Base-by-base conservation (phyloP, 176 grass and related monocot species). In the Carex myosuroides region DNA sequence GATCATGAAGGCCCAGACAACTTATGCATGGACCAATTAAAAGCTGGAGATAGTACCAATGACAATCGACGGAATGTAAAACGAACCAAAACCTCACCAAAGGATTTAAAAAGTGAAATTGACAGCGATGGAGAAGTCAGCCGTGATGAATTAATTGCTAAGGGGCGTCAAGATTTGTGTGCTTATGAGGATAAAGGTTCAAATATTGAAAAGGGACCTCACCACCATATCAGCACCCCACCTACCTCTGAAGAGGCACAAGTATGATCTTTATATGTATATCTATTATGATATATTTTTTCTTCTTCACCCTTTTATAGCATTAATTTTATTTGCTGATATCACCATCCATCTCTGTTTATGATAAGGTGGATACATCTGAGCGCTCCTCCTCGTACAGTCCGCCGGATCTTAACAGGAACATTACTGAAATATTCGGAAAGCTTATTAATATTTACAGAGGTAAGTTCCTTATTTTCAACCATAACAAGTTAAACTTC, bases 391-490 rank as follows among this genome's bases (percentile, higher is more conserved):
- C 75, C 44, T 86, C 67, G 13, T 95, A 98, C 76, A 85, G 84
- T 78, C 92, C 95, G 48, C 89, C 95, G 35, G 89, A 95, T 61
- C 52, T 95, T 35, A 98, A 98, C 80, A 93, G 63, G 76, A 95
- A 93, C 75, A 93, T 98, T 13, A 95, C 92, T 61, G 83, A 92
- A 60, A 98, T 95, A 85, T 98, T 98, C 12, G 92, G 92, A 70
- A 98, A 91, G 81, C 92, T 98, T 67, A 89, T 98, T 58, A 84
- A 95, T 84, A 95, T 95, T 67, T 95, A 98, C 78, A 91, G 92
- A 90, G 92, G 92, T 95, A 79, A 79, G 75, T 81, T 61, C 26
- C 60, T 21, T 44, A 84, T 32, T 77, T 16, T 55, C 22, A 11
- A n/a, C 7, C 17, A 39, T 55, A 81, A 73, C 6, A 24, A 76